phyloP scores from a whole-genome alignment of 83 land plant genomes.

The Isoetes engelmannii region DNA sequence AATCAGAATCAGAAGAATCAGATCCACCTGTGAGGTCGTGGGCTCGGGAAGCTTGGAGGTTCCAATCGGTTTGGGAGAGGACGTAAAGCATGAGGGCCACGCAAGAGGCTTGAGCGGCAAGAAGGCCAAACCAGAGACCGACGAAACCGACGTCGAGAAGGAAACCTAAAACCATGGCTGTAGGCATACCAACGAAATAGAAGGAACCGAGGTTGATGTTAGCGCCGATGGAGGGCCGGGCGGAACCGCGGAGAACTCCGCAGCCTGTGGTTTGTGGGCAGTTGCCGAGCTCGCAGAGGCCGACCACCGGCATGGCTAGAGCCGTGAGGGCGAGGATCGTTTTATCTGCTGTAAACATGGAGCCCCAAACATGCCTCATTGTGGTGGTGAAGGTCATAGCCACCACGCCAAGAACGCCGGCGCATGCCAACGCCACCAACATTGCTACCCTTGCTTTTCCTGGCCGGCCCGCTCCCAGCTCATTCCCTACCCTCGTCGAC shows the following conservation, averaged over 20 bases:
- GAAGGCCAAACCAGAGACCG: conserved; percentile 46
- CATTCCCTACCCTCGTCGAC: conserved; percentile 38
- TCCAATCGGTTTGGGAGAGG: conserved; percentile 35
- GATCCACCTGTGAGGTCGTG: conserved; percentile 17
- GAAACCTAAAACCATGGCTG: conserved; percentile 31
- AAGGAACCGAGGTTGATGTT: conserved; percentile 41
- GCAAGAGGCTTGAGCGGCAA: conserved; percentile 42
- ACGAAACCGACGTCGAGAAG: conserved; percentile 21
- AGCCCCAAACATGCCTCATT: conserved; percentile 24
- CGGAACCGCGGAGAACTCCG: conserved; percentile 46
- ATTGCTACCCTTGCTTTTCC: conserved; percentile 8
- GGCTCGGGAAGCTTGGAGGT: conserved; percentile 27
- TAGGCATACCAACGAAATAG: conserved; percentile 44
- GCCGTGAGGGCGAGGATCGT: conserved; percentile 22
- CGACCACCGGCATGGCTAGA: conserved; percentile 34
- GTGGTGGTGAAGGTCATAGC: conserved; percentile 16
- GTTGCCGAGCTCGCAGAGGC: conserved; percentile 28
- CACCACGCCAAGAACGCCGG: conserved; percentile 12
- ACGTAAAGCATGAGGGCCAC: conserved; percentile 27
- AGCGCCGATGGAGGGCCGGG: conserved; percentile 43
- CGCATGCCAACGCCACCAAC: conserved; percentile 24
- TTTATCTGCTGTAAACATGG: conserved; percentile 11
- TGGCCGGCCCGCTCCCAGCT: conserved; percentile 35
- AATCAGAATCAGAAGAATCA: no score
- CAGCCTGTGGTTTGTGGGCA: conserved; percentile 25